Conservation (phyloP, 805 yeast species). For the Kazachstania africana region DNA sequence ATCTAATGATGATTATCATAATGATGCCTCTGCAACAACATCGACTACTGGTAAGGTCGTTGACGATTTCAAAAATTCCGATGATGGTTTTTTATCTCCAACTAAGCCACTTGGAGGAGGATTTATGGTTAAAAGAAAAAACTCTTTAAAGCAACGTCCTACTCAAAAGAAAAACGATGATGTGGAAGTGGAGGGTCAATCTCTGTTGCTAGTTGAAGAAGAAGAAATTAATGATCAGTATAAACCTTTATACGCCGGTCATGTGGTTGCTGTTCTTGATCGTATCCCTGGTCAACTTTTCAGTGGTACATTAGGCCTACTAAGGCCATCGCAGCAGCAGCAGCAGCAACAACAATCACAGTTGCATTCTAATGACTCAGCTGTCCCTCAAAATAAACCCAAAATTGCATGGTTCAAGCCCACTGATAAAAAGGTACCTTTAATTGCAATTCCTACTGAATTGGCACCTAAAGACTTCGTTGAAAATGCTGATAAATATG, state of each 20-base stretch:
- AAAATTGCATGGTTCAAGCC: conserved; percentile 99
- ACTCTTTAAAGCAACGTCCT: conserved; percentile 89
- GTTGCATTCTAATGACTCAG: conserved; percentile 43
- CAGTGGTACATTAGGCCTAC: conserved; percentile 84
- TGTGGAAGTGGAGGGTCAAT: conserved; percentile 97
- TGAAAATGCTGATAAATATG: conserved; percentile 76
- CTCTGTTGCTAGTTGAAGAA: conserved; percentile 81
- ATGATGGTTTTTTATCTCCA: conserved; percentile 25
- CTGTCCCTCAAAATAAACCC: conserved; percentile 41
- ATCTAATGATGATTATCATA: conserved; percentile 56
- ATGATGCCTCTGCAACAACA: conserved; percentile 54
- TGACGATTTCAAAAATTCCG: conserved; percentile 2
- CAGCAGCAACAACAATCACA: conserved; percentile 43
- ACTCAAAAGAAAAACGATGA: conserved; percentile 96
- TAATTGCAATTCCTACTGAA: conserved; percentile 96
- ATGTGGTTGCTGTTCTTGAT: conserved; percentile 94
- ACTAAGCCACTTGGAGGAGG: conserved; percentile 8
- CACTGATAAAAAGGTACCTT: conserved; percentile 92
- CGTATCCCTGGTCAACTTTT: conserved; percentile 95
- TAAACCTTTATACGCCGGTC: conserved; percentile 94
- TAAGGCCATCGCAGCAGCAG: conserved; percentile 91
- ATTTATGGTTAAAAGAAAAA: conserved; percentile 80
- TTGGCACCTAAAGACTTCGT: conserved; percentile 95
- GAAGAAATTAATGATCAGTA: conserved; percentile 88
- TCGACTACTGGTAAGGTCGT: conserved; percentile 25